Evolutionary conservation across 2,329 filamentous ascomycete species (phyloP).

Genomic region (Didymella glomerata): DNA sequence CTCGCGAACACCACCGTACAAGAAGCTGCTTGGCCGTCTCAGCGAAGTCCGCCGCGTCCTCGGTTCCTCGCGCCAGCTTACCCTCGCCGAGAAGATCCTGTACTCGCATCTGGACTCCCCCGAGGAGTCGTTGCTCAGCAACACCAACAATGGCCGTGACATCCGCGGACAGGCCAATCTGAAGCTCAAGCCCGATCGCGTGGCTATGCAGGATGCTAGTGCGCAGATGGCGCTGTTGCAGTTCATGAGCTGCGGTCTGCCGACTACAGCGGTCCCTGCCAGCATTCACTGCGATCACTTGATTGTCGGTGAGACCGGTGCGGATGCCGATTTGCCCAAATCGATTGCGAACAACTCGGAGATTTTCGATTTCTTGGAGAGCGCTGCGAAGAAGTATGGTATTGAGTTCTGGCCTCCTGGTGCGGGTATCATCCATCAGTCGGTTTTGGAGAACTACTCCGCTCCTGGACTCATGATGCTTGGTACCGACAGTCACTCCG

Average conservation of each 20-base stretch:
- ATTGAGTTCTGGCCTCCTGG: conserved; percentile 56
- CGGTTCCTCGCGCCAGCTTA: conserved; percentile 70
- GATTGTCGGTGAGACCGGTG: conserved; percentile 94
- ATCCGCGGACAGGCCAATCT: conserved; percentile 90
- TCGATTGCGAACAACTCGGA: conserved; percentile 94
- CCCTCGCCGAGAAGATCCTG: conserved; percentile 96
- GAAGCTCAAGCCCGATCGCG: conserved; percentile 95
- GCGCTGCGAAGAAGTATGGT: conserved; percentile 66
- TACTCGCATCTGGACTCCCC: conserved; percentile 93
- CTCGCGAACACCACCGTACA: conserved; percentile 77
- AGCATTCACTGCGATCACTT: conserved; percentile 99
- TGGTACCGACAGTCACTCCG: conserved; percentile 95
- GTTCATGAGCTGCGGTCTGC: conserved; percentile 96
- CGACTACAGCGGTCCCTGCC: conserved; percentile 88
- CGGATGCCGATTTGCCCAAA: conserved; percentile 81
- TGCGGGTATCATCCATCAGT: conserved; percentile 77
- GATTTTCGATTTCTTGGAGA: conserved; percentile 97
- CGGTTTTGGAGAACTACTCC: conserved; percentile 96
- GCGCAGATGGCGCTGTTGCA: conserved; percentile 98
- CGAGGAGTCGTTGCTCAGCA: conserved; percentile 84
- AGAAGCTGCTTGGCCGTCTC: conserved; percentile 80
- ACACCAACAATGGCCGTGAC: conserved; percentile 82
- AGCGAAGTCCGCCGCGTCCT: conserved; percentile 78
- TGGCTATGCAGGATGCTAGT: conserved; percentile 98
- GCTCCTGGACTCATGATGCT: conserved; percentile 99